phyloP scores from a whole-genome alignment of 177 flowering plant genomes.

The Telopea speciosissima region DNA sequence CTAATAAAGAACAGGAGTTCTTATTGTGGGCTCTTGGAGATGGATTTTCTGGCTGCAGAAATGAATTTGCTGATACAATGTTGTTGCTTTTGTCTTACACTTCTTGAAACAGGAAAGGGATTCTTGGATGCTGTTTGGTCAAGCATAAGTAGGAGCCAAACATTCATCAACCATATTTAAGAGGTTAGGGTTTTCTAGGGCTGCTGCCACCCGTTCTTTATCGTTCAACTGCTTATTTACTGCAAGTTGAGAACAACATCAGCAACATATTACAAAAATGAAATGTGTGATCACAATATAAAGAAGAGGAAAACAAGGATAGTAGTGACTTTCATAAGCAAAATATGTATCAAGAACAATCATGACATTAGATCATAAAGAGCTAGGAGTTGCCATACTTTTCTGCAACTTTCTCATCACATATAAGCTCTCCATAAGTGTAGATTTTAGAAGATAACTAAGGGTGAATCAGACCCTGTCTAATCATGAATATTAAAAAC shows the following conservation, averaged over 20 bases:
- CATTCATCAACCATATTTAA: slow-evolving; percentile 79
- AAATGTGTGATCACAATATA: background rate
- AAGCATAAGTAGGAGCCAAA: slow-evolving; percentile 49
- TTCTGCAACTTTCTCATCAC: too few relatives aligned
- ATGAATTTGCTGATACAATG: background rate
- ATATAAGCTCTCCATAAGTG: too few relatives aligned
- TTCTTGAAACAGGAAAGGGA: background rate
- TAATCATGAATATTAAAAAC: too few relatives aligned
- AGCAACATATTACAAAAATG: background rate
- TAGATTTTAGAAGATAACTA: too few relatives aligned
- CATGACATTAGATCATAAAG: too few relatives aligned
- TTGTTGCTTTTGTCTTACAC: background rate
- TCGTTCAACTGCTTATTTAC: slow-evolving; percentile 92
- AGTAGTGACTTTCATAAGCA: too few relatives aligned
- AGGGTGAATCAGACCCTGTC: background rate
- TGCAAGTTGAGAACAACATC: slow-evolving; percentile 25
- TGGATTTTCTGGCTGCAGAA: too few relatives aligned
- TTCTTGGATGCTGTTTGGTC: background rate
- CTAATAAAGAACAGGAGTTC: too few relatives aligned
- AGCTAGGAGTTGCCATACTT: too few relatives aligned
- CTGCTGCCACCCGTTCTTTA: slow-evolving; percentile 87
- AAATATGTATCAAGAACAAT: too few relatives aligned
- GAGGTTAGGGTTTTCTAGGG: slow-evolving; percentile 79
- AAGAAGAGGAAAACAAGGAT: background rate
- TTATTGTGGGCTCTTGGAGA: too few relatives aligned